Evolutionary conservation across 148 eudicot species (phyloP), one percentile per base, ranked within the genome.

Genomic region (Mesembryanthemum crystallinum): DNA sequence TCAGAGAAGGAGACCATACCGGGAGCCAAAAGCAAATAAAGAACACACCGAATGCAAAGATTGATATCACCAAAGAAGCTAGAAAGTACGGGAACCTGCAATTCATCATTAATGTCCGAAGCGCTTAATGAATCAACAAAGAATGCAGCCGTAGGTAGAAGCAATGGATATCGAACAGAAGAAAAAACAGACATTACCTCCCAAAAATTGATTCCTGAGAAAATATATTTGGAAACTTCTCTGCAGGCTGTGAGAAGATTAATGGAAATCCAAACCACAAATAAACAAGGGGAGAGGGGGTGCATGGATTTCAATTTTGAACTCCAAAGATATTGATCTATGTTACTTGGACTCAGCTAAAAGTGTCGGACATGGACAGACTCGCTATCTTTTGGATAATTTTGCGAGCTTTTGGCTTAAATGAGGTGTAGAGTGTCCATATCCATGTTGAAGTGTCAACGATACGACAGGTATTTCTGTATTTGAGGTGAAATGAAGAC

Each of bases 1-100:
- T 68, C 5, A 10, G 49, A 13, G 25, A 63, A 29, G 66, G 39
- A 27, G 18, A 72, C 39, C 82, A 21, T 84, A 87, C 89, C 67
- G 89, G 89, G 64, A 87, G 86, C 87, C 85, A 82, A 72, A 21
- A 80, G 60, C 74, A 75, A 25, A 80, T 6, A 69, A 82, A 17
- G 14, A 64, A 57, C 30, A 77, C 86, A 71, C 25, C 78, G 24
- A 84, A 55, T 18, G 89, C 73, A 45, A 77, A 82, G 65, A 78
- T 14, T 30, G 89, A 87, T 52, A 87, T 82, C 28, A 63, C 69
- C n/a, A 84, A 77, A 67, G 86, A 87, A 25, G 84, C 85, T 45
- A 87, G 70, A 32, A 87, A 80, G 62, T 87, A 87, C 2, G 89
- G 89, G 69, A 84, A 87, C 76, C 89, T 87, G 77, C 64, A 70